Conservation (phyloP, 805 yeast species). For the Nakazawaea molendinolei region DNA sequence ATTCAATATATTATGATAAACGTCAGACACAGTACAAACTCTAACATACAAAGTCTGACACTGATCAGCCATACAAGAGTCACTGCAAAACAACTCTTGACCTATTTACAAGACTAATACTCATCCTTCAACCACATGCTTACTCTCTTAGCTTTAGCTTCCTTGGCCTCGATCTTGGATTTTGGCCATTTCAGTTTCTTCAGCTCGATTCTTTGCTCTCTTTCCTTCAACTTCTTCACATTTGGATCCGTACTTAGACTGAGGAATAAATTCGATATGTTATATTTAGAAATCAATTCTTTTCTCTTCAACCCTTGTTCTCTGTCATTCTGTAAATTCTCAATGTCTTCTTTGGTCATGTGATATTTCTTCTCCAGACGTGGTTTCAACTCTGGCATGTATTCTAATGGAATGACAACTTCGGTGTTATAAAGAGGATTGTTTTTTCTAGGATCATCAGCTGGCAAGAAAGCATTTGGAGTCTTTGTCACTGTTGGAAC, state of each 20-base stretch:
- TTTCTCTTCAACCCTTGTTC: conserved; percentile 23
- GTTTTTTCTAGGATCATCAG: conserved; percentile 21
- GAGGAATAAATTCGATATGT: conserved; percentile 24
- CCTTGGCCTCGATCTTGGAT: conserved; percentile 16
- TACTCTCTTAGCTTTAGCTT: conserved; percentile 16
- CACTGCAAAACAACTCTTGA: no score
- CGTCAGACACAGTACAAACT: no score
- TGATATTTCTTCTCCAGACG: conserved; percentile 21
- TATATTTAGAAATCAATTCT: conserved; percentile 22
- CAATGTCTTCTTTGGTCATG: conserved; percentile 19
- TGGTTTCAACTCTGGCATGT: conserved; percentile 24
- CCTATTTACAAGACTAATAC: conserved; percentile 8
- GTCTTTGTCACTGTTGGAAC: conserved; percentile 24
- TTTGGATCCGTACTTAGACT: conserved; percentile 23
- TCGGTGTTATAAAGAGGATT: conserved; percentile 19
- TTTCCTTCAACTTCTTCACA: conserved; percentile 12
- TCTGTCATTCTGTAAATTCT: conserved; percentile 24
- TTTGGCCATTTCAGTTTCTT: conserved; percentile 10
- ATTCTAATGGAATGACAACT: conserved; percentile 14
- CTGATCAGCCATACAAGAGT: no score
- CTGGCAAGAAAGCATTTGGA: conserved; percentile 29
- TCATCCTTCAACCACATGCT: conserved; percentile 12
- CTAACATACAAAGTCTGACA: no score
- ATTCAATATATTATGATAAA: no score
- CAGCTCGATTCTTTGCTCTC: not conserved